Evolutionary conservation across 192 early-diverging fungal genomes (phyloP).

Genomic region (Podila clonocystis): DNA sequence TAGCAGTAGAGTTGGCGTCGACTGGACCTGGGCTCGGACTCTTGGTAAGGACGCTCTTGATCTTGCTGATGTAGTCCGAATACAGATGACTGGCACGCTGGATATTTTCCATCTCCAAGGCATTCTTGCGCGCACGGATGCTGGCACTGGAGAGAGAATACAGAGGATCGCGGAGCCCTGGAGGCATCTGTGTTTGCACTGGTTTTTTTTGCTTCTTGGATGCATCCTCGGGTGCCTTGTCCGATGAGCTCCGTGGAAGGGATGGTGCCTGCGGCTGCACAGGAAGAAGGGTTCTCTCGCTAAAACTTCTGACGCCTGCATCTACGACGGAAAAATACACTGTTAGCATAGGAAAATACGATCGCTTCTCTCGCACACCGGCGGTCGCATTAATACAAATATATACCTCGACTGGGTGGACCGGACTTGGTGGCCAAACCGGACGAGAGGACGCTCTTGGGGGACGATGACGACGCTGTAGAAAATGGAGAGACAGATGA

Average conservation of each 20-base stretch:
- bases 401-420: neutral
- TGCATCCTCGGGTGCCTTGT: neutral
- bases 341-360: neutral
- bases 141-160: constrained; percentile 49
- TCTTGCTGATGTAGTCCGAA: constrained; percentile 33
- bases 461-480: constrained; percentile 6
- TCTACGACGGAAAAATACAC: neutral
- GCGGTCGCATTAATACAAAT: neutral
- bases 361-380: neutral
- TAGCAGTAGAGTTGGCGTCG: no score
- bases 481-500: neutral
- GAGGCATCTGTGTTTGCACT: constrained; percentile 2
- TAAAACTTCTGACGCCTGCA: neutral
- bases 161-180: constrained; percentile 22
- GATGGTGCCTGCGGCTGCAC: neutral
- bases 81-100: constrained; percentile 40
- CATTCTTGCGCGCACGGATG: constrained; percentile 48
- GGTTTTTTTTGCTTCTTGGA: constrained; percentile 17
- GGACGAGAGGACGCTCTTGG: constrained; percentile 2
- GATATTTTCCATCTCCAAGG: constrained; percentile 45
- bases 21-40: neutral
- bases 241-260: neutral
- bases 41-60: constrained; percentile 16
- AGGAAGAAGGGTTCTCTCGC: neutral
- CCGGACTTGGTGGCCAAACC: neutral